Evolutionary conservation across 768 basidiomycete species (phyloP).

Genomic region (Ephemerocybe angulata): DNA sequence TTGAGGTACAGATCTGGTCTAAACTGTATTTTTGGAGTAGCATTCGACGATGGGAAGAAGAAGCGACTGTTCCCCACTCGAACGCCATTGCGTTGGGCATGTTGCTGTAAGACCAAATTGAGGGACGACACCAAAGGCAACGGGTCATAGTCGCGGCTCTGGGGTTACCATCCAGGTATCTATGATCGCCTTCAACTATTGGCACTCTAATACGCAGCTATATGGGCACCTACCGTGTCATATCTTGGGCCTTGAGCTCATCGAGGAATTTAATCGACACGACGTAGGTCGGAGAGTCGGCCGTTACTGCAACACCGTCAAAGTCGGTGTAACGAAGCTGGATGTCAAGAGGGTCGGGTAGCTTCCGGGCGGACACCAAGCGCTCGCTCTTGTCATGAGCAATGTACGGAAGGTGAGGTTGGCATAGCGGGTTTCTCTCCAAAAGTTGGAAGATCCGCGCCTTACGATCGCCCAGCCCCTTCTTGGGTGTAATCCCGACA

Average conservation of each 20-base stretch:
- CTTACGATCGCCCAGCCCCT: constrained; percentile 39
- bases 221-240: constrained; percentile 27
- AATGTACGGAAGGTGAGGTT: constrained; percentile 35
- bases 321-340: constrained; percentile 37
- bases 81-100: constrained; percentile 38
- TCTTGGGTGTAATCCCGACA: constrained; percentile 45
- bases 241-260: constrained; percentile 28
- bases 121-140: constrained; percentile 49
- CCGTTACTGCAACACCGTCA: constrained; percentile 26
- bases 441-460: constrained; percentile 51
- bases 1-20: constrained; percentile 31
- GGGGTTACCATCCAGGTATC: constrained; percentile 44
- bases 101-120: constrained; percentile 52
- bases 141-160: constrained; percentile 40
- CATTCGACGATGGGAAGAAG: constrained; percentile 38
- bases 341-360: constrained; percentile 41
- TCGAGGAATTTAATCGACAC: constrained; percentile 36
- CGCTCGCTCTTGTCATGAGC: constrained; percentile 47
- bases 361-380: constrained; percentile 39
- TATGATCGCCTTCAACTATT: constrained; percentile 22
- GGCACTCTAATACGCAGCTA: neutral
- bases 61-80: constrained; percentile 51
- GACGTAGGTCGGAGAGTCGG: constrained; percentile 34
- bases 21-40: constrained; percentile 18
- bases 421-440: constrained; percentile 36